These are phyloP conservation scores for Artemisia annua DNA, from an alignment of 129 eudicot genomes.

Conservation along the genomic window DNA sequence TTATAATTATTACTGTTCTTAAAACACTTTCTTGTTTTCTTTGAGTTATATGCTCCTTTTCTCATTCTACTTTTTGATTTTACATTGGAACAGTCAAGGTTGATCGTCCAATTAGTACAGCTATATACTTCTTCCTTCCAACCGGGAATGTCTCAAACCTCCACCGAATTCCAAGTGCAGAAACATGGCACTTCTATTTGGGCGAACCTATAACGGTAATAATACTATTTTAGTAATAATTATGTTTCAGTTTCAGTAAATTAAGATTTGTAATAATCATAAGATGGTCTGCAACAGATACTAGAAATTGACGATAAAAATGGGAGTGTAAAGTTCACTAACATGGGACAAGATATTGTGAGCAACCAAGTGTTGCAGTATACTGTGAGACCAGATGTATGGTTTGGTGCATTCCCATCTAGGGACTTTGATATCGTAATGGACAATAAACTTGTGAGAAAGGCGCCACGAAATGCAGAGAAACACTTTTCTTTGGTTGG, in stretches of 20 bases:
- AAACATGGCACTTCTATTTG: slow-evolving; percentile 82
- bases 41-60: background rate
- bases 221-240: background rate
- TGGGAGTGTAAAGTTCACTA: slow-evolving; percentile 63
- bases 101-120: slow-evolving; percentile 78
- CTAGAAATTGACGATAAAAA: slow-evolving; percentile 62
- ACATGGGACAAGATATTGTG: slow-evolving; percentile 56
- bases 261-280: background rate
- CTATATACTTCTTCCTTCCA: slow-evolving; percentile 76
- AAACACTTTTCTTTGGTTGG: slow-evolving; percentile 80
- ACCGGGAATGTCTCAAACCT: slow-evolving; percentile 74
- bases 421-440: slow-evolving; percentile 45
- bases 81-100: slow-evolving; percentile 57
- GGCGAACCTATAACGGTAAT: slow-evolving; percentile 85
- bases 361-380: slow-evolving; percentile 57
- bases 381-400: slow-evolving; percentile 79
- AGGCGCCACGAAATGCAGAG: slow-evolving; percentile 50
- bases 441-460: slow-evolving; percentile 35
- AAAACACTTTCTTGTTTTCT: no score
- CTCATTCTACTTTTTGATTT: background rate
- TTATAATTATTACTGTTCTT: background rate
- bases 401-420: slow-evolving; percentile 88
- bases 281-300: slow-evolving; percentile 41
- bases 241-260: no score
- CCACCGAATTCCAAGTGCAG: slow-evolving; percentile 85